Base-by-base conservation (phyloP, 148 eudicot genomes). In the Tetragonia tetragonoides region DNA sequence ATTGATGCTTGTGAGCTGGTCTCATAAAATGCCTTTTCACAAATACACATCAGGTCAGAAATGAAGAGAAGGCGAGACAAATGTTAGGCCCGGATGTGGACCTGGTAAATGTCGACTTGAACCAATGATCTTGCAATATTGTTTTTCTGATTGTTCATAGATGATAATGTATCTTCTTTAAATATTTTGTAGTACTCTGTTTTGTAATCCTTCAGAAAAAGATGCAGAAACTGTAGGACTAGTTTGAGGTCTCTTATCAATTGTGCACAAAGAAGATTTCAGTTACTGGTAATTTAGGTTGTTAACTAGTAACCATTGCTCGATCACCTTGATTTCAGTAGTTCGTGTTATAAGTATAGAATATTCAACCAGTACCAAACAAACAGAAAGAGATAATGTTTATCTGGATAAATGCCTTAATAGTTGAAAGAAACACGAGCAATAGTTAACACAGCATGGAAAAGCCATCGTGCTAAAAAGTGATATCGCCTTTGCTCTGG, bases 71-170 rank as follows among this genome's bases (percentile, higher is more conserved):
- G 81, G 99, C 97, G 74, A 93, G 90, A 79, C 87, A 76, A 71
- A 83, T 95, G 95, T 86, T 95, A 37, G 99, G 97, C 72, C 94
- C 93, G 61, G 97, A 93, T 73, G 77, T 93, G 44, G 97, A 93
- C 79, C 66, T 95, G 90, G 99, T 95, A 84, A 93, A 87, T 34
- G 5, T 9, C 28, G 38, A 51, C 74, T 67, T 54, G 16, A 40
- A 56, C 64, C 24, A 17, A 8, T 74, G 40, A 8, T 63, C 34
- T 18, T 72, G 69, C 7, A 5, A 23, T 78, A 6, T 42, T 46
- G 7, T n/a, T 54, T 15, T 54, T 51, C 9, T 66, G 6, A 37
- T 59, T 54, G 17, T 46, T 63, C 71, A 59, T 38, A 51, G 28
- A 53, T 69, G 4, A 11, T 66, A 12, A 24, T 51, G 49, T 4